Base-by-base conservation (phyloP, 371 early-diverging fungal species). In the Mortierella sp. region DNA sequence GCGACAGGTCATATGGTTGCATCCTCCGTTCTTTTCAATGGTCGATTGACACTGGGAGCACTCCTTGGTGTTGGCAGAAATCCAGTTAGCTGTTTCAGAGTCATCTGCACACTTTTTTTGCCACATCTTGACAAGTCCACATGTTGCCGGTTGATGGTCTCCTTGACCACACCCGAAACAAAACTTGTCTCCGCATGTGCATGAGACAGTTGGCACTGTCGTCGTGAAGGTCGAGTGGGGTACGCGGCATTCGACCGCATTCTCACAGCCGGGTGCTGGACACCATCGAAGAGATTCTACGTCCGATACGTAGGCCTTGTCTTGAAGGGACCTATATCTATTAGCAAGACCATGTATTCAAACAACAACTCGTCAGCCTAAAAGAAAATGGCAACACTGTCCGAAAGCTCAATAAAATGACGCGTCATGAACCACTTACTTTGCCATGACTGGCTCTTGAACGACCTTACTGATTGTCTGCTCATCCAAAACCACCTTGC, bases 21-120 rank as follows among this genome's bases (percentile, higher is more conserved):
- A 96, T 9, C 95, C 95, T 68, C 98, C 98, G 80, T 97, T 97
- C 85, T 98, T 98, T 78, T 98, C 99, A 60, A 98, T 98, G 0
- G 95, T 95, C 0, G 94, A 87, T 47, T 88, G 85, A 81, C 99
- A 98, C 64, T 94, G 93, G 23, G 93, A 86, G 76, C 99, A 98
- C 80, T 97, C 98, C 80, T 98, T 96, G 47, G 98, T 98, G 82
- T 98, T 91, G 28, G 95, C 95, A 26, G 92, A 90, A 58, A 98
- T 94, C 98, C 98, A 98, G 81, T 97, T 96, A 21, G 96, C 91
- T 4, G 98, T 98, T 72, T 98, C 98, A 18, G 96, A 96, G 74
- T 98, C 99, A 82, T 98, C 98, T 39, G 87, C 91, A 79, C 98
- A 97, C 81, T 98, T 98, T 64, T 96, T 93, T 45, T 95, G 59